Base-by-base conservation (phyloP, 805 yeast species). In the Saccharomycopsis vini region DNA sequence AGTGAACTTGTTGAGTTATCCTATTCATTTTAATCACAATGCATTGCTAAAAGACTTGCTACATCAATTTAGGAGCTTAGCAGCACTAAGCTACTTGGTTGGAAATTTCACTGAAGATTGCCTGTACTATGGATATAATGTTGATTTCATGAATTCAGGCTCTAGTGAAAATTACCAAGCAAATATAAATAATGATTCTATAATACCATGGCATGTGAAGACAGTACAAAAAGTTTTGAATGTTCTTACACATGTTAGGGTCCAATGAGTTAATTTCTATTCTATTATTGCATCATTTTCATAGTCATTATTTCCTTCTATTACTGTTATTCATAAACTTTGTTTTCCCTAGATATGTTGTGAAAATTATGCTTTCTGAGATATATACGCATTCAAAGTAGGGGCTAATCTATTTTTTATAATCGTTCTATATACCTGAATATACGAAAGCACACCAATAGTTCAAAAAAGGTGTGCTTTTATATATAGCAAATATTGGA, bases 121-220 rank as follows among this genome's bases (percentile, higher is more conserved):
- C n/a, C n/a, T n/a, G n/a, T n/a, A n/a, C n/a, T n/a, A n/a, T n/a
- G n/a, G n/a, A n/a, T n/a, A 65, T 67, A 5, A 61, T 62, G 3
- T 54, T 62, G 3, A 58, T 39, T 16, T 12, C 36, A 3, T 12
- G 32, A 26, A 24, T 24, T 24, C 28, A 24, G 51, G 34, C 34
- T n/a, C 34, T n/a, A 13, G 37, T 31, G 50, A 50, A 39, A 39
- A 37, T 12, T 36, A 47, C 20, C 18, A 10, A 5, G n/a, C 9
- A 9, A 30, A 30, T 30, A 7, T 18, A 13, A 20, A 39, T 29
- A 39, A 52, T 3, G 56, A 58, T 12, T 62, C 73, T 0, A 60
- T 78, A 31, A 65, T 77, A 2, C 94, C 94, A 21, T 80, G 88
- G 81, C 90, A 84, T 57, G 69, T 83, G 20, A 60, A 73, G 12